Base-by-base conservation (phyloP, 805 yeast genomes). In the Danielia reshetovae region DNA sequence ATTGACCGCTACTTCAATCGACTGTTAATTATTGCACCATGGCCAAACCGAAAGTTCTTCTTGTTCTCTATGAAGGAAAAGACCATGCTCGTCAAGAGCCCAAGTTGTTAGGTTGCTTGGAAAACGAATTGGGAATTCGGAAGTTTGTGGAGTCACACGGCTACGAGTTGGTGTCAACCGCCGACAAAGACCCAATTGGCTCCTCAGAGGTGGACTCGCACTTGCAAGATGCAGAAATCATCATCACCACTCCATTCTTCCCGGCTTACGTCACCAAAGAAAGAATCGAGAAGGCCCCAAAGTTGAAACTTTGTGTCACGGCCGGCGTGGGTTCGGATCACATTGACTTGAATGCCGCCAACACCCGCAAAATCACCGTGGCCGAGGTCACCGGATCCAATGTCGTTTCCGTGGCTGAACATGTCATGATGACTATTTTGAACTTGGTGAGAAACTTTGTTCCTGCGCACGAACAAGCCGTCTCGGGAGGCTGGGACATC, bases 311-410 rank as follows among this genome's bases (percentile, higher is more conserved):
- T 33, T 66, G 79, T 40, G 70, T 82, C 48, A 84, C 89, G 31
- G 94, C 94, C 7, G 94, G 93, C 49, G 88, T 84, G 40, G 94
- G 94, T 9, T 79, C 87, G 14, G 93, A 84, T 56, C 93, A 84
- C 60, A 70, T 83, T 43, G 90, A 83, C 52, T 69, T 84, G 49
- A 72, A 72, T 46, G 83, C 83, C 48, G 79, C 85, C 45, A 75
- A 78, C 47, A 78, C 74, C 45, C 65, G 66, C 40, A 72, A 75
- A 42, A 75, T 84, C 51, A 70, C 82, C 12, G 93, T 84, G 13
- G 66, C 78, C 32, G 93, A 84, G 62, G 93, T 84, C 35, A 84
- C 94, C 18, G 90, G 93, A 5, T 81, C 88, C 34, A 84, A 84
- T 55, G 88, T 83, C 31, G 74, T 72, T 15, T 79, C 88, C 11